Evolutionary conservation across 768 basidiomycete species (phyloP), one percentile per base, ranked within the genome.

Genomic region (Cystobasidium tubakii): DNA sequence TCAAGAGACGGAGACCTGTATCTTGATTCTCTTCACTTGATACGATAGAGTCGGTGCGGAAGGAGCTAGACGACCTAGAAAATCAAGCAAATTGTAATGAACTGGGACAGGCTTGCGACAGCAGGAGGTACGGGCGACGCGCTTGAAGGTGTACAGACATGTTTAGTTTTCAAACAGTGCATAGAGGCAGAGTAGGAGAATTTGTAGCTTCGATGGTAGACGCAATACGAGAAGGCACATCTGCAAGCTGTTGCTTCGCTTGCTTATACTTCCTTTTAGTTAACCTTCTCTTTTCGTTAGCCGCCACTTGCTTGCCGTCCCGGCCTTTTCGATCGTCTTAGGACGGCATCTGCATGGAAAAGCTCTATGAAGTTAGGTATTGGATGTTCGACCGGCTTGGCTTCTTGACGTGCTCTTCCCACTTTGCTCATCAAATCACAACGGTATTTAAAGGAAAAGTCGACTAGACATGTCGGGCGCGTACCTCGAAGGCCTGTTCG

Each of bases 401-500:
- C n/a, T n/a, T n/a, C n/a, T n/a, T n/a, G n/a, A n/a, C n/a, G n/a
- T n/a, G n/a, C n/a, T n/a, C n/a, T n/a, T n/a, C n/a, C n/a, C n/a
- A n/a, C n/a, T n/a, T n/a, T n/a, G n/a, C 46, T 17, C 46, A 50
- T 50, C 46, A 19, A 15, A 50, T 15, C 71, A 72, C 34, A 57
- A 29, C n/a, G n/a, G n/a, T n/a, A n/a, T n/a, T n/a, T n/a, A n/a
- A n/a, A n/a, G n/a, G n/a, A n/a, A n/a, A n/a, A n/a, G n/a, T n/a
- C n/a, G n/a, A n/a, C n/a, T n/a, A n/a, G n/a, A n/a, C n/a, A n/a
- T 42, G 25, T 21, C 33, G 42, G 12, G 12, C 10, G 57, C 57
- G 4, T 74, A 71, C 62, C 44, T 74, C 43, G 73, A 66, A 55
- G 46, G 64, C n/a, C 77, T 82, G n/a, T 82, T 82, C 75, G 76